A percentile compares a stretch with the other conserved stretches of the same genome.
phyloP scores from a whole-genome alignment of 2,329 filamentous ascomycete genomes.

The Trichoderma harzianum region DNA sequence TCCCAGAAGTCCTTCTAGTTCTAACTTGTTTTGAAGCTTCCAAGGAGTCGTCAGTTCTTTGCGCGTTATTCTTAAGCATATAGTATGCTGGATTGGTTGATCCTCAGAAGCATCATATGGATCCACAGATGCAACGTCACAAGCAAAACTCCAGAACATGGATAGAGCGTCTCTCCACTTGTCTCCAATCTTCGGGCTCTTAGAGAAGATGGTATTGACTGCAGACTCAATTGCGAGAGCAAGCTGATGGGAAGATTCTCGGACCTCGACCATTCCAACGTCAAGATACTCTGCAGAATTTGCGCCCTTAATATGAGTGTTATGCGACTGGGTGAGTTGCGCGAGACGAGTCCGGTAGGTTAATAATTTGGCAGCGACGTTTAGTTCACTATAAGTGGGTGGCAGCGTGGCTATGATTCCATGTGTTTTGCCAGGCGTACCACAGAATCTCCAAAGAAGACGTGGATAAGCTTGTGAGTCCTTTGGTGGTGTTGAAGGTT shows the following conservation, averaged over 20 bases:
- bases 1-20: neutral
- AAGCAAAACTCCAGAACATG: neutral
- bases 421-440: neutral
- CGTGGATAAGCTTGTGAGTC: too few species aligned
- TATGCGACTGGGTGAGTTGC: neutral
- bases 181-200: neutral
- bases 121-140: neutral
- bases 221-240: neutral
- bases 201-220: neutral
- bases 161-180: neutral
- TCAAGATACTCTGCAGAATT: neutral
- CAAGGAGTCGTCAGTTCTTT: neutral
- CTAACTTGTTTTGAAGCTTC: neutral
- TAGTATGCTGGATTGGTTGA: neutral
- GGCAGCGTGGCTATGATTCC: neutral
- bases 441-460: neutral
- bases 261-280: neutral
- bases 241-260: neutral
- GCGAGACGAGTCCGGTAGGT: neutral
- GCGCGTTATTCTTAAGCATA: neutral
- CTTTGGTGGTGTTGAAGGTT: too few species aligned
- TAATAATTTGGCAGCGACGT: neutral
- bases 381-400: neutral
- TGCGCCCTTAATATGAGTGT: neutral
- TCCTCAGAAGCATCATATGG: rapidly evolving